phyloP scores from a whole-genome alignment of 2,329 filamentous ascomycete genomes.

The Fusarium pseudograminearum region DNA sequence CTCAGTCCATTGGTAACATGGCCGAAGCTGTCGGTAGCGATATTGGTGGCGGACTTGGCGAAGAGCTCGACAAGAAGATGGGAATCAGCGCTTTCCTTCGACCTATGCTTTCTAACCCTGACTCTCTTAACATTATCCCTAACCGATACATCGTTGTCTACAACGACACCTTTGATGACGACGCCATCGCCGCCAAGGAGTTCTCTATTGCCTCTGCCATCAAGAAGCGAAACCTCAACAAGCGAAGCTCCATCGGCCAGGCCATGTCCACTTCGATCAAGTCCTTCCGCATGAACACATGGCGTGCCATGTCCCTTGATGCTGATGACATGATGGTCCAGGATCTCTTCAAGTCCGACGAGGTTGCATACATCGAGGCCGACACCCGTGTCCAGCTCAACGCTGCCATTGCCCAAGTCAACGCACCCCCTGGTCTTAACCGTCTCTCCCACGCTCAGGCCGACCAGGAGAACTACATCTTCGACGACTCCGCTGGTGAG shows the following conservation, averaged over 20 bases:
- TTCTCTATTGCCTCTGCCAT: constrained; percentile 61
- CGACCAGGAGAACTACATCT: constrained; percentile 55
- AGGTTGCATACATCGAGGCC: constrained; percentile 67
- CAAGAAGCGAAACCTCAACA: constrained; percentile 68
- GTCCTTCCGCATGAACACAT: constrained; percentile 61
- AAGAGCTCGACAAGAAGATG: constrained; percentile 34
- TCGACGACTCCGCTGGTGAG: constrained; percentile 64
- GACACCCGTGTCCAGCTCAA: constrained; percentile 62
- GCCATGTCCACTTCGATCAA: constrained; percentile 61
- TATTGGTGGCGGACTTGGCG: constrained; percentile 22
- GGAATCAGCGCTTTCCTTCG: constrained; percentile 50
- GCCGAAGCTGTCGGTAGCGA: constrained; percentile 26
- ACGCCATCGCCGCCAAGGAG: constrained; percentile 63
- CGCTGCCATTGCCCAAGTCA: constrained; percentile 62
- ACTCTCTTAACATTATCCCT: constrained; percentile 62
- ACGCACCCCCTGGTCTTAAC: constrained; percentile 65
- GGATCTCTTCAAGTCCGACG: constrained; percentile 60
- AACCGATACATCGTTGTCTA: constrained; percentile 75
- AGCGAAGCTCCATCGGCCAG: constrained; percentile 62
- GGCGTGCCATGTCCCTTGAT: constrained; percentile 67
- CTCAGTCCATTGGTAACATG: constrained; percentile 34
- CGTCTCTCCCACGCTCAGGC: constrained; percentile 62
- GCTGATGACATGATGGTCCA: constrained; percentile 63
- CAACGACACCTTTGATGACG: constrained; percentile 64
- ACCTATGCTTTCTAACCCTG: constrained; percentile 62